A percentile compares a stretch with the other conserved stretches of the same genome.
Conservation (phyloP, 208 protist species). For the Wallacemonas collosoma region DNA sequence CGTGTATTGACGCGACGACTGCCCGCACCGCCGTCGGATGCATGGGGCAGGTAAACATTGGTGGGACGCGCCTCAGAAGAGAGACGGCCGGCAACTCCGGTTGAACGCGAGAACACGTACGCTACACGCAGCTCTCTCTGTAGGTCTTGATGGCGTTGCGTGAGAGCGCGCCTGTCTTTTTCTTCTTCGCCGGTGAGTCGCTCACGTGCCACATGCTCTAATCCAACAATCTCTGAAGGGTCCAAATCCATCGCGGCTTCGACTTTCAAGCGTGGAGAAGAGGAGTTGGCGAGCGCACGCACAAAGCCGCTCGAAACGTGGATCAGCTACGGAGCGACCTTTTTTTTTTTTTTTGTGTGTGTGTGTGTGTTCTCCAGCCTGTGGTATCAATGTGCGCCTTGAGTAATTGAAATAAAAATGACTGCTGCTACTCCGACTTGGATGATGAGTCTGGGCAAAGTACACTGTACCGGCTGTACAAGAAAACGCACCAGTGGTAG, state of each 20-base stretch:
- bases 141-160: conserved; percentile 6
- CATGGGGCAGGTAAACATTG: not conserved
- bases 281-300: not conserved
- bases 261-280: not conserved
- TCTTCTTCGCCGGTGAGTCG: not conserved
- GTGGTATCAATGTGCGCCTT: no score
- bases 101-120: conserved; percentile 5
- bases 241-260: not conserved
- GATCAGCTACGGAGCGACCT: no score
- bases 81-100: not conserved
- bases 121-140: conserved; percentile 6
- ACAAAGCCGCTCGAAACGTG: no score
- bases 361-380: no score
- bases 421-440: no score
- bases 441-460: no score
- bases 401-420: no score
- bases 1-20: not conserved
- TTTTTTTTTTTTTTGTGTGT: no score
- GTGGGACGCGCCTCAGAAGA: not conserved
- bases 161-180: not conserved
- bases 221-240: not conserved
- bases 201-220: not conserved
- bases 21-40: not conserved
- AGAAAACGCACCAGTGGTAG: no score
- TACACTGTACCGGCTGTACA: no score